phyloP scores from a whole-genome alignment of 345 rosid species.

The Pelargonium nanum region DNA sequence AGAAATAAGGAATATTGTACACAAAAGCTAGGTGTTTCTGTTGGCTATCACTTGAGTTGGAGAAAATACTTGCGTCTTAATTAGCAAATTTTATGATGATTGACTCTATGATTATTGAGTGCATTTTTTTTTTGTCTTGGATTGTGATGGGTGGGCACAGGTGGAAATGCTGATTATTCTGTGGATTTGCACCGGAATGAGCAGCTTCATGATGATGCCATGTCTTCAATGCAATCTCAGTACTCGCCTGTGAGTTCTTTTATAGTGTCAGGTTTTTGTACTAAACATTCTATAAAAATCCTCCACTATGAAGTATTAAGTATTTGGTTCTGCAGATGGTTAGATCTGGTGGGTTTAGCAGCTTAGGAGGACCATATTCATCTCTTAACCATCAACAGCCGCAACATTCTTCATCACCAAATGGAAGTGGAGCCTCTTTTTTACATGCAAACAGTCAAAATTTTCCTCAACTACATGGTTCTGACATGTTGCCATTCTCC shows the following conservation, averaged over 20 bases:
- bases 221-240: conserved; percentile 97
- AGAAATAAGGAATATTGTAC: neutral
- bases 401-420: conserved; percentile 70
- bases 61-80: neutral
- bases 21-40: neutral
- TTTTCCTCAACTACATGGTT: conserved; percentile 57
- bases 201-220: conserved; percentile 82
- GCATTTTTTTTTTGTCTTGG: conserved; percentile 33
- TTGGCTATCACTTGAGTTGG: neutral
- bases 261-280: neutral
- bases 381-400: conserved; percentile 81
- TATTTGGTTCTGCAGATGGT: conserved; percentile 49
- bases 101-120: neutral
- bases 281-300: conserved; percentile 1
- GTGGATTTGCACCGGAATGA: conserved; percentile 96
- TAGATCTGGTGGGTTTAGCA: conserved; percentile 78
- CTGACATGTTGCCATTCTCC: conserved; percentile 75
- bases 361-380: conserved; percentile 62
- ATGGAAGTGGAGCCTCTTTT: conserved; percentile 54
- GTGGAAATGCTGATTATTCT: conserved; percentile 84
- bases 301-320: neutral
- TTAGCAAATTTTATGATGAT: neutral
- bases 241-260: conserved; percentile 69
- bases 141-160: conserved; percentile 27
- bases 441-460: conserved; percentile 57